Evolutionary conservation across 2,329 filamentous ascomycete genomes (phyloP), one percentile per base, ranked within the genome.

Genomic region (Colletotrichum filicis): DNA sequence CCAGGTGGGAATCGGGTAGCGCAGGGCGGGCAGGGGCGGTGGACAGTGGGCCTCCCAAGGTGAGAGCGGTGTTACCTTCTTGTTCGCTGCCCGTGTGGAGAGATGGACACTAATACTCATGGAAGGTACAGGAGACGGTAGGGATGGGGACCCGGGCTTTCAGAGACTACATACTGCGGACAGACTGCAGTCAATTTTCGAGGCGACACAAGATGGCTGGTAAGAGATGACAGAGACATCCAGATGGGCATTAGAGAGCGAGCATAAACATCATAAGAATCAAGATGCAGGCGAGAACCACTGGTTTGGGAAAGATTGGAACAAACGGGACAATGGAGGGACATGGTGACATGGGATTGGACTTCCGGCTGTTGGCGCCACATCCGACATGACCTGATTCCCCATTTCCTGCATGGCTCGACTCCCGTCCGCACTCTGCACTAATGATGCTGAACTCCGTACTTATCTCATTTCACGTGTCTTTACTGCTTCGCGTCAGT

Each of bases 351-450:
- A 12, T 28, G 32, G 9, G 63, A 57, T 30, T 58, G 32, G 63
- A 28, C n/a, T 32, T 70, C 32, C 55, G 30, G 26, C 55, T 49
- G 59, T 61, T 60, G 60, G 70, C 70, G 70, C 59, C 59, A 69
- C 59, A 70, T 69, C 66, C 49, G 55, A 73, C 32, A 56, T 73
- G 70, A 24, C 66, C 66, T 69, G 66, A 69, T 73, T 65, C 64
- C 63, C 56, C 30, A 56, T 32, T 56, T 63, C 37, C 32, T 53
- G 58, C 69, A 68, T 72, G 46, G 64, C 32, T 42, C 37, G 6
- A 42, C 37, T 42, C 37, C 37, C 37, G 37, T 42, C 37, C 37
- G 37, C 37, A 19, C 37, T 42, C 16, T 42, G 37, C 37, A 42
- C 37, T 42, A 42, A 19, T 42, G 6, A 16, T 42, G 37, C 6